Conservation (phyloP, 2,329 filamentous ascomycete genomes). For the Cladosporium sphaerospermum region DNA sequence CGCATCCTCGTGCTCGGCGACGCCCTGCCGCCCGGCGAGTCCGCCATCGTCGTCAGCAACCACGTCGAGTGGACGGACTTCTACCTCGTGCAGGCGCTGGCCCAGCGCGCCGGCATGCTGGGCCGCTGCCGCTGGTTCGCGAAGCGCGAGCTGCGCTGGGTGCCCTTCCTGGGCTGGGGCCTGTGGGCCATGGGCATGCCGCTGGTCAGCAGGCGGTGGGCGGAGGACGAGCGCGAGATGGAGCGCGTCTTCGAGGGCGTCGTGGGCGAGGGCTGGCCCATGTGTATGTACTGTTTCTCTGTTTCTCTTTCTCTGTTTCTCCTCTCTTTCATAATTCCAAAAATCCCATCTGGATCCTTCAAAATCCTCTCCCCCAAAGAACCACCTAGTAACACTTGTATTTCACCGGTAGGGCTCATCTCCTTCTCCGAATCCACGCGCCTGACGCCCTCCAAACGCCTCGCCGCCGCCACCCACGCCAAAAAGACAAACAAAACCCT, state of each 20-base stretch:
- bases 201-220: slow-evolving; percentile 56
- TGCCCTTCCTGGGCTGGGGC: slow-evolving; percentile 59
- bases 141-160: slow-evolving; percentile 52
- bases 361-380: not conserved
- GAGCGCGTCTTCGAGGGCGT: slow-evolving; percentile 53
- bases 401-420: slow-evolving; percentile 48
- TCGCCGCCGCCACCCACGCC: slow-evolving; percentile 50
- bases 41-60: slow-evolving; percentile 55
- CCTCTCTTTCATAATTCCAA: not conserved
- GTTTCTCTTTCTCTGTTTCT: not conserved
- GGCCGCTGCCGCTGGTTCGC: slow-evolving; percentile 58
- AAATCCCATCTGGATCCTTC: no score
- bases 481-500: slow-evolving; percentile 44
- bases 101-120: slow-evolving; percentile 51
- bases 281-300: slow-evolving; percentile 42
- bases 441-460: slow-evolving; percentile 50
- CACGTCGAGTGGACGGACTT: slow-evolving; percentile 59
- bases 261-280: slow-evolving; percentile 48
- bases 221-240: slow-evolving; percentile 50
- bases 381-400: not conserved
- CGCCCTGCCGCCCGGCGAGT: slow-evolving; percentile 47
- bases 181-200: slow-evolving; percentile 62
- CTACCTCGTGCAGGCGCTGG: slow-evolving; percentile 57
- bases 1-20: slow-evolving; percentile 50
- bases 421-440: slow-evolving; percentile 60